Evolutionary conservation across 306 rosid species (phyloP).

Genomic region (Trifolium dubium): DNA sequence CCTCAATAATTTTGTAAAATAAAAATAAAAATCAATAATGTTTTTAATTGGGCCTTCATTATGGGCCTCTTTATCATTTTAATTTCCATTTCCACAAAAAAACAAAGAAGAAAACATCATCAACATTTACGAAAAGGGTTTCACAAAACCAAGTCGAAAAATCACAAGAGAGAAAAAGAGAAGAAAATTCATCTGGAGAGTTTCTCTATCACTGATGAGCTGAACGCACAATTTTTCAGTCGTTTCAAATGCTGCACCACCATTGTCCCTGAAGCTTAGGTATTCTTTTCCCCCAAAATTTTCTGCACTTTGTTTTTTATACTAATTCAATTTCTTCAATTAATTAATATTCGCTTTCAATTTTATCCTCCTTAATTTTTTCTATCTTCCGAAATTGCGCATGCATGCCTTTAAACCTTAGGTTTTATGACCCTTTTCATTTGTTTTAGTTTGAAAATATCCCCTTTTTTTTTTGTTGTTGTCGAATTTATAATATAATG

Average conservation of each 20-base stretch:
- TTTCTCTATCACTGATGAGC: conserved; percentile 24
- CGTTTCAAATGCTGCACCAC: conserved; percentile 37
- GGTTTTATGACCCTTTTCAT: neutral
- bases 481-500: neutral
- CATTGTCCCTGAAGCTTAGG: conserved; percentile 39
- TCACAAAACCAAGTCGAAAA: neutral
- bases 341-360: neutral
- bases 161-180: neutral
- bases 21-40: no score
- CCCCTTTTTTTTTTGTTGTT: neutral
- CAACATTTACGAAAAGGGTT: neutral
- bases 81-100: neutral
- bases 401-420: conserved; percentile 21
- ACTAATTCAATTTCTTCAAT: conserved; percentile 19
- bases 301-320: neutral
- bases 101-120: neutral
- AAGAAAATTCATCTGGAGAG: neutral
- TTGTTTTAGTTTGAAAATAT: neutral
- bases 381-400: neutral
- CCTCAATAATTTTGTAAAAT: no score
- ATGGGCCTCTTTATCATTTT: neutral
- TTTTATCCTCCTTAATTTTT: conserved; percentile 12
- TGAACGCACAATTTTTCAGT: conserved; percentile 3
- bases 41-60: neutral
- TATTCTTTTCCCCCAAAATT: conserved; percentile 15